These are phyloP conservation scores for Echinochloa phyllopogon DNA, from an alignment of 176 grass and related monocot genomes.

Conservation along the genomic window DNA sequence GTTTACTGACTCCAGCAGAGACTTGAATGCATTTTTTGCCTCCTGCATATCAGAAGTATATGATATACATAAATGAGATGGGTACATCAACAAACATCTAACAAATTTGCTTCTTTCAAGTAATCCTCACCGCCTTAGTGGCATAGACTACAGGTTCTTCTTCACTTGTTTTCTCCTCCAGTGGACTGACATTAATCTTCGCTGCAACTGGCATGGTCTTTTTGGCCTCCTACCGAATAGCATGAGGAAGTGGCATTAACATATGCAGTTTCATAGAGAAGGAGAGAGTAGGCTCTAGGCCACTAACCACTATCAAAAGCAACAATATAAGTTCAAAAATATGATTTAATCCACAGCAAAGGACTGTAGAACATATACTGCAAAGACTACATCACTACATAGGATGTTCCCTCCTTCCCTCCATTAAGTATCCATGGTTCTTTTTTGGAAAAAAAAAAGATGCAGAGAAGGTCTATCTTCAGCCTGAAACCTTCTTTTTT, in stretches of 20 bases:
- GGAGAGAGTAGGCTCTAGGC: not conserved
- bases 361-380: not conserved
- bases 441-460: not conserved
- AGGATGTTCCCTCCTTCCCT: not conserved
- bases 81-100: not conserved
- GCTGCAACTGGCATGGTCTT: slow-evolving; percentile 64
- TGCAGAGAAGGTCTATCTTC: not conserved
- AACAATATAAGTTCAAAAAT: not conserved
- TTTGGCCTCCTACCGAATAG: slow-evolving; percentile 73
- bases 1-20: slow-evolving; percentile 84
- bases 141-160: slow-evolving; percentile 82
- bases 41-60: slow-evolving; percentile 56
- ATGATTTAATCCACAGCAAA: not conserved
- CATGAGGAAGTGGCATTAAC: slow-evolving; percentile 17
- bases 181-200: slow-evolving; percentile 68
- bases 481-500: not conserved
- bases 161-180: slow-evolving; percentile 83
- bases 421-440: not conserved
- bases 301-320: not conserved
- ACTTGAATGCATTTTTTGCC: slow-evolving; percentile 90
- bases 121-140: slow-evolving; percentile 75
- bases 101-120: slow-evolving; percentile 29
- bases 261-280: not conserved
- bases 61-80: slow-evolving; percentile 11
- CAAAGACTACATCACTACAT: not conserved